Evolutionary conservation across 345 rosid genomes (phyloP).

Genomic region (Eucalyptus microcorys): DNA sequence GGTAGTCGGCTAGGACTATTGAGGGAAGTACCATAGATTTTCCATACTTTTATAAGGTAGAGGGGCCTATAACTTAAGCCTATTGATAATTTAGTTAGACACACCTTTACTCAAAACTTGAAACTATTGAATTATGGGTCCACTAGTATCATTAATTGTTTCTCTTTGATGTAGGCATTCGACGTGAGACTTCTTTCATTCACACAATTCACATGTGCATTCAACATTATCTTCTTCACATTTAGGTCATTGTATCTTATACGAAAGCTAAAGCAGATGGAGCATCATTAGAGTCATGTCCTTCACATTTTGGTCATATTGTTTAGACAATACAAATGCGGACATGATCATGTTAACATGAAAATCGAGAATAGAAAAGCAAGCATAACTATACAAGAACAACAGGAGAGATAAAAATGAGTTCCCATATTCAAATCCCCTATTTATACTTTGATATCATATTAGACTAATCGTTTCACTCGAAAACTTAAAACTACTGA

Average conservation of each 20-base stretch:
- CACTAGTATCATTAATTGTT: background rate
- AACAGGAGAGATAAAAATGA: background rate
- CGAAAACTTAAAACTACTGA: background rate
- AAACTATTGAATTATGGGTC: background rate
- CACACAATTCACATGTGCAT: background rate
- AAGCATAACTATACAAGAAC: background rate
- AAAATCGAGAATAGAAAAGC: background rate
- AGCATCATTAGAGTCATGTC: background rate
- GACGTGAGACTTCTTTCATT: background rate
- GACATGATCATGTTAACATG: background rate
- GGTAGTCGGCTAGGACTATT: background rate
- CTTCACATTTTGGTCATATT: background rate
- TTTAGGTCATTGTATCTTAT: background rate
- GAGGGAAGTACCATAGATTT: background rate
- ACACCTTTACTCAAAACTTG: background rate
- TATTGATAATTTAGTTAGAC: background rate
- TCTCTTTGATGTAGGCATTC: background rate
- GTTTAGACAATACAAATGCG: background rate
- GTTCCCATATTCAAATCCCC: background rate
- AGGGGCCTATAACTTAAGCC: background rate
- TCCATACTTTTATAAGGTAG: background rate
- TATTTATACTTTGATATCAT: background rate
- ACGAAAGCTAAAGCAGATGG: background rate
- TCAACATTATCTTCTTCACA: background rate
- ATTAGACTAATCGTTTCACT: background rate